Evolutionary conservation across 345 rosid genomes (phyloP).

Genomic region (Lagerstroemia speciosa): DNA sequence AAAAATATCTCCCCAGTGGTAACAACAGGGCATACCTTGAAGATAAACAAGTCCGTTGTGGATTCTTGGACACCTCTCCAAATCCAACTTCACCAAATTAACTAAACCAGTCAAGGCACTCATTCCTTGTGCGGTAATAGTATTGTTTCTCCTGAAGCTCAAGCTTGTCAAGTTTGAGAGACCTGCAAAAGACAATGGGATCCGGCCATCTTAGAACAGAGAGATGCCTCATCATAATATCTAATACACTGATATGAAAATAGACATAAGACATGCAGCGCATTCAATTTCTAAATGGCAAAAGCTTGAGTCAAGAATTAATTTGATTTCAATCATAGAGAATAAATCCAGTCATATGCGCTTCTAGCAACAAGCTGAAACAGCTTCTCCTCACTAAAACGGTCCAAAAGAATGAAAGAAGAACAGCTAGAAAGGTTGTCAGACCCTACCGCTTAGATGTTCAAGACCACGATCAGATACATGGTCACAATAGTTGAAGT

Average conservation of each 20-base stretch:
- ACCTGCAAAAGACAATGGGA: slow-evolving; percentile 31
- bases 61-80: slow-evolving; percentile 83
- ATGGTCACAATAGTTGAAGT: slow-evolving; percentile 49
- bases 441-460: slow-evolving; percentile 36
- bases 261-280: background rate
- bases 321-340: background rate
- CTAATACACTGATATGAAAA: background rate
- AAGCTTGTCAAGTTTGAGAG: slow-evolving; percentile 63
- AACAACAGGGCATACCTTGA: slow-evolving; percentile 34
- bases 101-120: slow-evolving; percentile 49
- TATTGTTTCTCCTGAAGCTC: slow-evolving; percentile 64
- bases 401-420: background rate
- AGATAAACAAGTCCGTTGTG: slow-evolving; percentile 65
- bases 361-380: background rate
- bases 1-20: background rate
- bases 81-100: slow-evolving; percentile 66
- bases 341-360: background rate
- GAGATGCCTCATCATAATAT: background rate
- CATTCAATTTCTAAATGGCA: background rate
- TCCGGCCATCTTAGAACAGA: background rate
- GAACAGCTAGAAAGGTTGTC: slow-evolving; percentile 7
- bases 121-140: slow-evolving; percentile 68
- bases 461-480: slow-evolving; percentile 55
- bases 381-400: background rate
- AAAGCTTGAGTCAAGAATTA: background rate